A percentile compares a stretch with the other conserved stretches of the same genome.
Conservation (phyloP, 805 yeast genomes). For the Yarrowia keelungensis region DNA sequence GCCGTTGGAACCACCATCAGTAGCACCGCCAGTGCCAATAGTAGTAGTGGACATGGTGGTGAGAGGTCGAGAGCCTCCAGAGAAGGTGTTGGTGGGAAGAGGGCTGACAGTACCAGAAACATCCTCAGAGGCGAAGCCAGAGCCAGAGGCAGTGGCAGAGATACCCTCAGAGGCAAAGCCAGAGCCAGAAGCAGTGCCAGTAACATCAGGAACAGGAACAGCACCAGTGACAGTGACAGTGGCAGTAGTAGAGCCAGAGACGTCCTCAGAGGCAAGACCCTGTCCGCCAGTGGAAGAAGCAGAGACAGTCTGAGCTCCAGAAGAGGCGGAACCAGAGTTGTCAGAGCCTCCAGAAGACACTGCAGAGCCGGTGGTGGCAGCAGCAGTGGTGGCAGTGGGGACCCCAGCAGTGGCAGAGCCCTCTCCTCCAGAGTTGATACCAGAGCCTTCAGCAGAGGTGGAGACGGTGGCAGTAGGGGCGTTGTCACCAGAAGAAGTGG, state of each 20-base stretch:
- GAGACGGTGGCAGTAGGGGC: slow-evolving; percentile 24
- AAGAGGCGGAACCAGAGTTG: no score
- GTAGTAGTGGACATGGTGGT: no score
- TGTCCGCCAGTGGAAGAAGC: no score
- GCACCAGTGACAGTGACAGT: slow-evolving; percentile 32
- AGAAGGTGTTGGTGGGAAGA: no score
- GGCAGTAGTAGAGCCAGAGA: slow-evolving; percentile 11
- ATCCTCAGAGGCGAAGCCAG: slow-evolving; percentile 28
- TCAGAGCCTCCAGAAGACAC: no score
- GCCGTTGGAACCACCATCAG: no score
- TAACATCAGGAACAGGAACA: slow-evolving; percentile 12
- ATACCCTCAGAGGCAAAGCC: slow-evolving; percentile 19
- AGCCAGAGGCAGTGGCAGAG: slow-evolving; percentile 11
- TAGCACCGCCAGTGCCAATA: slow-evolving; percentile 1
- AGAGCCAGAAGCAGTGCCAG: slow-evolving; percentile 16
- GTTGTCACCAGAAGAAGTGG: slow-evolving; percentile 3
- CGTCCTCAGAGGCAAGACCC: not conserved
- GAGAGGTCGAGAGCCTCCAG: no score
- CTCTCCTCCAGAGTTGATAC: not conserved
- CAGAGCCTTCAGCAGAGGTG: not conserved
- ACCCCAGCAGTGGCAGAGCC: not conserved
- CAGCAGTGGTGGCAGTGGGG: slow-evolving; percentile 7
- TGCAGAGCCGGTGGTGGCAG: not conserved
- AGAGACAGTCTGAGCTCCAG: no score
- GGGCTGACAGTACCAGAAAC: no score